Conservation (phyloP, 1,284 basidiomycete genomes). For the Leccinum cinnamomeum region DNA sequence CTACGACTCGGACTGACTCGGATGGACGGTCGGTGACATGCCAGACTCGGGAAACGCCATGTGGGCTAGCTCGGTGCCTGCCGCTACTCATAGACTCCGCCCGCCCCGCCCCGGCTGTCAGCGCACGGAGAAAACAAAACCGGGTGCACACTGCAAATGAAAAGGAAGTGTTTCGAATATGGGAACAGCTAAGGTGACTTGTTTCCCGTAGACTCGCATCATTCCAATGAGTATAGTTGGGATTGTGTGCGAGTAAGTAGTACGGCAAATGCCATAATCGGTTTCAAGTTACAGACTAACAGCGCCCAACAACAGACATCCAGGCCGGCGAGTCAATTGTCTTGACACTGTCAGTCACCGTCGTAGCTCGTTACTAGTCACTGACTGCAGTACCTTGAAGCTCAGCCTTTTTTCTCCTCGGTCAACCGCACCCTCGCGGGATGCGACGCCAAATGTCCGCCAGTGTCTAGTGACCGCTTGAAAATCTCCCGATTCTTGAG, state of each 20-base stretch:
- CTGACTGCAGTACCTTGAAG: background rate
- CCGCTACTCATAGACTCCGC: background rate
- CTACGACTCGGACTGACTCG: too few species aligned
- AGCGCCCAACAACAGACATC: background rate
- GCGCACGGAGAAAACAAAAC: background rate
- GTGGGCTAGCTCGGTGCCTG: background rate
- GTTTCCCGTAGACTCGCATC: too few species aligned
- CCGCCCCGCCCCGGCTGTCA: background rate
- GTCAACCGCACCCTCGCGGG: background rate
- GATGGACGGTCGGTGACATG: background rate
- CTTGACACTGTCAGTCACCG: background rate
- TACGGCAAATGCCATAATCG: background rate
- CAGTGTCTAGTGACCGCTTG: background rate
- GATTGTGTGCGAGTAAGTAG: background rate
- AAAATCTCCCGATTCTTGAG: background rate
- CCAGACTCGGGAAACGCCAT: background rate
- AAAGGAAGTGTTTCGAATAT: background rate
- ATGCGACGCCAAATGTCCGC: background rate
- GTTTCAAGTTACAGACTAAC: background rate
- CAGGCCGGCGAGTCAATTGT: background rate
- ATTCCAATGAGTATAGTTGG: too few species aligned
- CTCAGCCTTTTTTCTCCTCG: background rate
- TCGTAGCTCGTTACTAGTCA: background rate
- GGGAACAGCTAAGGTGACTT: background rate
- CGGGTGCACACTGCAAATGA: background rate